phyloP scores from a whole-genome alignment of 108 stramenopile genomes.

The Nannochloropsis oceanica region DNA sequence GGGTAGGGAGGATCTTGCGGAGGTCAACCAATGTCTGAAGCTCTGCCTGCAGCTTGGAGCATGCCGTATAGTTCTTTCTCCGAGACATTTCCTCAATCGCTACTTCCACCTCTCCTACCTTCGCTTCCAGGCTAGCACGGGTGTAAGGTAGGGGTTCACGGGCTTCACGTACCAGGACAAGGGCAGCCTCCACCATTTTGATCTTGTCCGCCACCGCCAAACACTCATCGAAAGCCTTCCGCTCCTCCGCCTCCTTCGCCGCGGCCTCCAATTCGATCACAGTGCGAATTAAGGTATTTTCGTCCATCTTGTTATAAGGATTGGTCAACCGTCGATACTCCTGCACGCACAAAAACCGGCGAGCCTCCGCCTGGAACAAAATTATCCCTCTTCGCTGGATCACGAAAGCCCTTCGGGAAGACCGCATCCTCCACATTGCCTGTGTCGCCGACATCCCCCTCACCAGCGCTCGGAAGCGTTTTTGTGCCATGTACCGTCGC shows the following conservation, averaged over 20 bases:
- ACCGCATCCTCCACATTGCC: background rate
- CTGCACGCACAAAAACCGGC: background rate
- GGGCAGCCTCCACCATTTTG: background rate
- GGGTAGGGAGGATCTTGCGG: background rate
- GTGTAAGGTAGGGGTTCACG: background rate
- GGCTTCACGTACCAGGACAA: background rate
- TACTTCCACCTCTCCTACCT: background rate
- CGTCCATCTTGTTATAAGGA: background rate
- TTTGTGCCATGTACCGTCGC: background rate
- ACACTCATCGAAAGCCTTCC: background rate
- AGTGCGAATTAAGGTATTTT: background rate
- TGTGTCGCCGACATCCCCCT: background rate
- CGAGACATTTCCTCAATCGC: background rate
- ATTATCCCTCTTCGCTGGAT: background rate
- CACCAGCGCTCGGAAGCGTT: background rate
- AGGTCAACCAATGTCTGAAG: background rate
- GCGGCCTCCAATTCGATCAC: background rate
- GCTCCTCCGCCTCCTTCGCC: background rate
- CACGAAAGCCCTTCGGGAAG: background rate
- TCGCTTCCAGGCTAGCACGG: background rate
- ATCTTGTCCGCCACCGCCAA: background rate
- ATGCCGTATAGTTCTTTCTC: background rate
- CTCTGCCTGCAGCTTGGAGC: background rate
- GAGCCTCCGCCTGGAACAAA: background rate
- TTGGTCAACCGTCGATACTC: background rate